A percentile compares a stretch with the other conserved stretches of the same genome.
Conservation (phyloP, 495 filamentous ascomycete species). For the Gamarada debralockiae region DNA sequence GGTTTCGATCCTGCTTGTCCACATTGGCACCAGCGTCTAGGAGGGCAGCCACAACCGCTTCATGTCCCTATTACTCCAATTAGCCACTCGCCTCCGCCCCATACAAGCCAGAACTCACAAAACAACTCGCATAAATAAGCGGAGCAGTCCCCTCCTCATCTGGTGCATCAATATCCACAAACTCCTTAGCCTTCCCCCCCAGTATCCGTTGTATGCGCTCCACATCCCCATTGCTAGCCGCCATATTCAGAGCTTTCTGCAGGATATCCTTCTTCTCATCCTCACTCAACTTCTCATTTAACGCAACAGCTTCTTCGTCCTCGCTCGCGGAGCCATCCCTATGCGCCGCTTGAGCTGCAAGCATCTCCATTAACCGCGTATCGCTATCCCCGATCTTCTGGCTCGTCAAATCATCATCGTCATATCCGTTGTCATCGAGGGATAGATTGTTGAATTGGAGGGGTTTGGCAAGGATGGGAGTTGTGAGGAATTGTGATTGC, state of each 20-base stretch:
- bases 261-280: conserved; percentile 75
- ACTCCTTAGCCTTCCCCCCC: conserved; percentile 66
- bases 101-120: conserved; percentile 59
- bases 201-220: conserved; percentile 75
- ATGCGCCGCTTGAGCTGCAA: conserved; percentile 87
- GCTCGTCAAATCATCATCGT: conserved; percentile 56
- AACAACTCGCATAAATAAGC: conserved; percentile 97
- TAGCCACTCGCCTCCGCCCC: conserved; percentile 11
- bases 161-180: conserved; percentile 82
- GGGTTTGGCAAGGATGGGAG: conserved; percentile 77
- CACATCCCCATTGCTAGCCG: conserved; percentile 92
- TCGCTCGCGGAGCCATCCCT: conserved; percentile 65
- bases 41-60: conserved; percentile 80
- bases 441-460: conserved; percentile 77
- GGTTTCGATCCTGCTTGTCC: conserved; percentile 89
- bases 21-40: conserved; percentile 86
- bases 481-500: conserved; percentile 89
- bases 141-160: conserved; percentile 95
- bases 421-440: conserved; percentile 66
- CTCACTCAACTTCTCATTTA: conserved; percentile 67
- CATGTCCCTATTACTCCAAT: conserved; percentile 64
- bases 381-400: conserved; percentile 77
- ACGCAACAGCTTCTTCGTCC: conserved; percentile 75
- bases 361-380: conserved; percentile 87
- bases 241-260: conserved; percentile 89